A percentile compares a stretch with the other conserved stretches of the same genome.
These are phyloP conservation scores for Maudiozyma barnettii DNA, from an alignment of 805 yeast species.

Conservation along the genomic window DNA sequence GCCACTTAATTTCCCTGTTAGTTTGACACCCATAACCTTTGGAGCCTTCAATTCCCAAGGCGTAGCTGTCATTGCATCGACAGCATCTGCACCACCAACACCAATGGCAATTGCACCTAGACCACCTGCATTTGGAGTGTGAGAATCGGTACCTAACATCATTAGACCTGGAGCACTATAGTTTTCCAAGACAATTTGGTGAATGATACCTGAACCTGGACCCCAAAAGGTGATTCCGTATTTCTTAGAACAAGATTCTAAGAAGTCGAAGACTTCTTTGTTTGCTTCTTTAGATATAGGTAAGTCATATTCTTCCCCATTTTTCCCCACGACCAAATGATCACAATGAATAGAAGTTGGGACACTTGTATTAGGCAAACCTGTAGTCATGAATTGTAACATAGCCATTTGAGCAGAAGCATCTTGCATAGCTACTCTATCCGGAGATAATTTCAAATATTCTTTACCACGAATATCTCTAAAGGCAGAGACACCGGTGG, in stretches of 20 bases:
- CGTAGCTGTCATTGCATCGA: constrained; percentile 90
- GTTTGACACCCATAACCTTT: constrained; percentile 83
- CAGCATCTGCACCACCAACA: constrained; percentile 99
- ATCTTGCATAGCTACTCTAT: constrained; percentile 98
- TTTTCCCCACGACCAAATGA: constrained; percentile 93
- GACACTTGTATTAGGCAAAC: constrained; percentile 75
- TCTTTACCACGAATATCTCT: constrained; percentile 70
- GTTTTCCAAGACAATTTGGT: constrained; percentile 94
- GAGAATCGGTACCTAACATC: constrained; percentile 98
- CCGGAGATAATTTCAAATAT: constrained; percentile 89
- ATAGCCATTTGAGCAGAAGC: constrained; percentile 99
- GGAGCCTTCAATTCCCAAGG: constrained; percentile 99
- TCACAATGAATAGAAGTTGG: constrained; percentile 98
- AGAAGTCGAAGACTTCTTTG: constrained; percentile 91
- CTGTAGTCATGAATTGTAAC: constrained; percentile 95
- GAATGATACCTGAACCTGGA: constrained; percentile 98
- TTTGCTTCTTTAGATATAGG: constrained; percentile 72
- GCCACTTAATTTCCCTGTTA: constrained; percentile 80
- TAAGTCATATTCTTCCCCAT: constrained; percentile 82
- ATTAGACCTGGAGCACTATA: constrained; percentile 93
- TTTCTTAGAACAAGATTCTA: constrained; percentile 85
- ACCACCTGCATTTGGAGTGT: constrained; percentile 99
- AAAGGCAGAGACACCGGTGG: constrained; percentile 29
- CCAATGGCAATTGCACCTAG: constrained; percentile 97
- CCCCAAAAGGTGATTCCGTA: constrained; percentile 99